Percentiles rank a stretch among this genome's conserved stretches.
Evolutionary conservation across 495 filamentous ascomycete genomes (phyloP).

Genomic region (Physcia stellaris): DNA sequence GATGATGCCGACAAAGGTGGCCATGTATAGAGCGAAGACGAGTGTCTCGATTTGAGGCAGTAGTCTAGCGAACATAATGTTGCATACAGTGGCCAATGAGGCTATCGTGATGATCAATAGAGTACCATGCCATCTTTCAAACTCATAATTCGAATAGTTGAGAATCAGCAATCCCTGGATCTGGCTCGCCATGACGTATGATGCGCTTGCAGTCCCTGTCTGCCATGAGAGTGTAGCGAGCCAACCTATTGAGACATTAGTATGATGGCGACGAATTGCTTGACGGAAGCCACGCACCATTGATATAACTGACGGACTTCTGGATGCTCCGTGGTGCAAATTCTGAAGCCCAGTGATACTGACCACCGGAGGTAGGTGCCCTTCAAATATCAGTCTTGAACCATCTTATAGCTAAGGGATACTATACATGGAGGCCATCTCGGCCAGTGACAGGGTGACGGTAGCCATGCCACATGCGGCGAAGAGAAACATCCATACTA

Average conservation of each 20-base stretch:
- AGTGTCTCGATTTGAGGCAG: slow-evolving; percentile 28
- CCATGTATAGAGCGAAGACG: slow-evolving; percentile 26
- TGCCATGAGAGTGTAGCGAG: slow-evolving; percentile 33
- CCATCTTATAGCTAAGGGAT: not conserved
- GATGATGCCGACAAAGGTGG: slow-evolving; percentile 26
- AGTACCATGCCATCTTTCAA: slow-evolving; percentile 32
- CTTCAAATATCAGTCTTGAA: slow-evolving; percentile 3
- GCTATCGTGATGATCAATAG: slow-evolving; percentile 29
- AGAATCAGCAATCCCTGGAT: slow-evolving; percentile 12
- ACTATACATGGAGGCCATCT: slow-evolving; percentile 25
- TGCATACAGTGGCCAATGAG: slow-evolving; percentile 27
- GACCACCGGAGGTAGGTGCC: slow-evolving; percentile 24
- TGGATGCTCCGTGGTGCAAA: slow-evolving; percentile 18
- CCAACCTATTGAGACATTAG: slow-evolving; percentile 16
- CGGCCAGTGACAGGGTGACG: slow-evolving; percentile 24
- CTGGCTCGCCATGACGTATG: slow-evolving; percentile 26
- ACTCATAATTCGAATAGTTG: slow-evolving; percentile 20
- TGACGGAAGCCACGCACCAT: slow-evolving; percentile 13
- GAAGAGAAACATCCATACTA: slow-evolving; percentile 24
- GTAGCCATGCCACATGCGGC: slow-evolving; percentile 23
- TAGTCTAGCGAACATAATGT: slow-evolving; percentile 24
- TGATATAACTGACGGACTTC: slow-evolving; percentile 27
- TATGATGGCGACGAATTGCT: slow-evolving; percentile 3
- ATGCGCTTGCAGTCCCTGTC: slow-evolving; percentile 21
- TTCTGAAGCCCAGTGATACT: slow-evolving; percentile 36